Evolutionary conservation across 2,329 filamentous ascomycete genomes (phyloP).

Genomic region (Byssothecium circinans): DNA sequence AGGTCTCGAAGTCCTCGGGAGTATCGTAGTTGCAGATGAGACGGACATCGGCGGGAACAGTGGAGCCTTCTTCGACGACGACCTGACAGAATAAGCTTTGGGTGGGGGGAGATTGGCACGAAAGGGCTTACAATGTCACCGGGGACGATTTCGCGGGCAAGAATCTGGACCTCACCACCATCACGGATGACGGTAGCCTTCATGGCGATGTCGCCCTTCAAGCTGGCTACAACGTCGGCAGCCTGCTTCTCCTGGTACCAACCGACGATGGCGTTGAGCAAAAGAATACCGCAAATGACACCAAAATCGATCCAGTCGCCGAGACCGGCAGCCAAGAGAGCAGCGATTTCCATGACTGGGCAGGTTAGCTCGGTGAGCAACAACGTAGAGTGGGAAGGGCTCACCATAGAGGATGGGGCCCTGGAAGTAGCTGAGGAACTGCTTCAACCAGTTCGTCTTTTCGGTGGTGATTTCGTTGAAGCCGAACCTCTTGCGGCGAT

Average conservation of each 20-base stretch:
- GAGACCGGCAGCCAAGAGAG: slow-evolving; percentile 72
- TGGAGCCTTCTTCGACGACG: slow-evolving; percentile 70
- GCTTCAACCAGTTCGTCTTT: slow-evolving; percentile 74
- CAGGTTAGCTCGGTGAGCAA: slow-evolving; percentile 10
- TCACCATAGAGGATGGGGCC: slow-evolving; percentile 77
- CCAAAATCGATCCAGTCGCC: slow-evolving; percentile 75
- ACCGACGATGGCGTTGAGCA: slow-evolving; percentile 75
- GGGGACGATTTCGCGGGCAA: slow-evolving; percentile 73
- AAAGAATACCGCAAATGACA: slow-evolving; percentile 74
- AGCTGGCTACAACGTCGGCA: slow-evolving; percentile 71
- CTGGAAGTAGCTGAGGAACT: slow-evolving; percentile 75
- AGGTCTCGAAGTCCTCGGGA: slow-evolving; percentile 67
- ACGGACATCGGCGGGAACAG: slow-evolving; percentile 69
- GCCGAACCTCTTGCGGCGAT: slow-evolving; percentile 65
- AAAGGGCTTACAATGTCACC: slow-evolving; percentile 79
- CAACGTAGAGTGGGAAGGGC: slow-evolving; percentile 33
- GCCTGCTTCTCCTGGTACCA: slow-evolving; percentile 84
- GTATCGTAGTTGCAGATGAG: slow-evolving; percentile 73
- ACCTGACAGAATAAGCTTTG: too few relatives aligned
- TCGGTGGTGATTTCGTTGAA: slow-evolving; percentile 73
- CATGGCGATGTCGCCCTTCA: slow-evolving; percentile 80
- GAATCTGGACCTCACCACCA: slow-evolving; percentile 68
- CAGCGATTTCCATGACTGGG: slow-evolving; percentile 75
- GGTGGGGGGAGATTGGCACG: too few relatives aligned
- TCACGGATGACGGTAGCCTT: slow-evolving; percentile 69